phyloP scores from a whole-genome alignment of 768 basidiomycete species.

The Boletus eberwhitei region DNA sequence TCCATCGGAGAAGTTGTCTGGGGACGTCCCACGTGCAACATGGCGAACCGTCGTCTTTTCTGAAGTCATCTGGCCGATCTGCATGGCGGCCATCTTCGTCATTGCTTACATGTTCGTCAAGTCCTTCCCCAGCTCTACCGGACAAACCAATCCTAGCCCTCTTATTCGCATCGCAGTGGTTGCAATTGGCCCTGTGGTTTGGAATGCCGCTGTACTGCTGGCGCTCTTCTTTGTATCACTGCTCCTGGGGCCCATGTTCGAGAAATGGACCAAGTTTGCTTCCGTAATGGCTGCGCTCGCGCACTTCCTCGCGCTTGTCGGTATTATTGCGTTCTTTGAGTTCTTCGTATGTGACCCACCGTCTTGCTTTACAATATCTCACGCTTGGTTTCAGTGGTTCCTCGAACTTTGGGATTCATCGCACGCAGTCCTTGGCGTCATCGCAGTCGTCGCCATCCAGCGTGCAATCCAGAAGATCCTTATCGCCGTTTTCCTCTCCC shows the following conservation, averaged over 20 bases:
- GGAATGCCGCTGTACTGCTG: conserved; percentile 88
- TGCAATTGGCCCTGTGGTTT: conserved; percentile 88
- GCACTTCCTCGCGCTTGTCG: conserved; percentile 77
- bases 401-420: conserved; percentile 96
- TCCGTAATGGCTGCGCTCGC: conserved; percentile 91
- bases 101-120: conserved; percentile 92
- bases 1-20: conserved; percentile 95
- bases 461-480: conserved; percentile 91
- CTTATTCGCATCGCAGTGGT: conserved; percentile 87
- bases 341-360: conserved; percentile 70
- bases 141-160: conserved; percentile 71
- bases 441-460: conserved; percentile 86
- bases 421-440: conserved; percentile 90
- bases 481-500: conserved; percentile 89
- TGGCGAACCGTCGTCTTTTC: conserved; percentile 83
- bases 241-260: conserved; percentile 87
- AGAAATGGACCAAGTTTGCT: conserved; percentile 82
- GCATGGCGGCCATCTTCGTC: conserved; percentile 71
- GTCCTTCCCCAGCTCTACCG: conserved; percentile 70
- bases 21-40: conserved; percentile 87
- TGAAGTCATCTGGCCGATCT: conserved; percentile 80
- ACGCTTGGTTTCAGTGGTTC: conserved; percentile 66
- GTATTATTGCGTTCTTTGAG: conserved; percentile 88
- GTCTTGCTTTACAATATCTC: conserved; percentile 31
- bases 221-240: conserved; percentile 88